Conservation (phyloP, 805 yeast genomes). For the Starmerella floris region DNA sequence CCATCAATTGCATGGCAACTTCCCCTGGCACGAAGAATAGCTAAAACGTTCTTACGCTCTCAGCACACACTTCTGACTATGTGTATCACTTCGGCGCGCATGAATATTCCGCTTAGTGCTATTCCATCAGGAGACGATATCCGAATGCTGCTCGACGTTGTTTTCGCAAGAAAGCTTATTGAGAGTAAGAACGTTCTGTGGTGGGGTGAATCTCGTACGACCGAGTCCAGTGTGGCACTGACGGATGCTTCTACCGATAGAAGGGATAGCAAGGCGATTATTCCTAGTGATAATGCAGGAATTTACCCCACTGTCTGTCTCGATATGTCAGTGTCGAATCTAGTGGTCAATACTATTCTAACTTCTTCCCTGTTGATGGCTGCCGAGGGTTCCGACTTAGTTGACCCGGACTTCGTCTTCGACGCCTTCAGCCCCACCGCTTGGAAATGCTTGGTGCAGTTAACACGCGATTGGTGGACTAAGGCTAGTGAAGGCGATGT, state of each 20-base stretch:
- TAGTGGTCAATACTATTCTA: constrained; percentile 73
- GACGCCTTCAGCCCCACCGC: constrained; percentile 75
- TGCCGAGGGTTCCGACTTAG: constrained; percentile 24
- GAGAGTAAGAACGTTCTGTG: constrained; percentile 63
- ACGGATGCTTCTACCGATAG: neutral
- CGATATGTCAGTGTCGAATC: constrained; percentile 65
- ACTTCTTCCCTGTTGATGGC: constrained; percentile 51
- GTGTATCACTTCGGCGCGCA: constrained; percentile 51
- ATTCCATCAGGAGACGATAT: constrained; percentile 55
- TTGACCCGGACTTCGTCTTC: constrained; percentile 31
- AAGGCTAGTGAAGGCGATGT: constrained; percentile 45
- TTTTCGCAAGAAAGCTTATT: constrained; percentile 64
- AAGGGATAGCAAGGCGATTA: neutral
- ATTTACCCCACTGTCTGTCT: constrained; percentile 63
- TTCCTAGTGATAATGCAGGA: constrained; percentile 37
- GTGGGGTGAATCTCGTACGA: constrained; percentile 56
- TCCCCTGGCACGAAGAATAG: constrained; percentile 46
- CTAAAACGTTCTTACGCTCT: constrained; percentile 58
- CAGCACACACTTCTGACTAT: constrained; percentile 61
- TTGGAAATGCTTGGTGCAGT: constrained; percentile 48
- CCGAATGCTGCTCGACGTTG: constrained; percentile 69
- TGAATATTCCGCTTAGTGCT: constrained; percentile 79
- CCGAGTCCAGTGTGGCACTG: neutral
- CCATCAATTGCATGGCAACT: constrained; percentile 24
- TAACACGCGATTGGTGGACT: constrained; percentile 81